Evolutionary conservation across 768 basidiomycete genomes (phyloP).

Genomic region (Mycena alexandri): DNA sequence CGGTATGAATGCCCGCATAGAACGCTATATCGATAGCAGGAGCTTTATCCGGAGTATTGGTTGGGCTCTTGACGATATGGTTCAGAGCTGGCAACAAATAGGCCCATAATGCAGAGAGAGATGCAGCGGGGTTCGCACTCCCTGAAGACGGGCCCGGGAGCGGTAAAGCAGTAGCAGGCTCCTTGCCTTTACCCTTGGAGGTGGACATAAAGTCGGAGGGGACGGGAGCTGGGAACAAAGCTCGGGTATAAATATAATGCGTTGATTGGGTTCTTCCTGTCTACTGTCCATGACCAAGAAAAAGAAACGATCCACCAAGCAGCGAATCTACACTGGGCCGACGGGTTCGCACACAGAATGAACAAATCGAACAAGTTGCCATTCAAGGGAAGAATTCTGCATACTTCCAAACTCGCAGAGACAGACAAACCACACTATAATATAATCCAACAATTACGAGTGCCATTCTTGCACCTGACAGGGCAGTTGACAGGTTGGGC

Average conservation of each 20-base stretch:
- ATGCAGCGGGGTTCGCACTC: conserved; percentile 81
- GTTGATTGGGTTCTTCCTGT: too few relatives aligned
- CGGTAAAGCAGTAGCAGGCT: conserved; percentile 29
- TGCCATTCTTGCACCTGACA: too few relatives aligned
- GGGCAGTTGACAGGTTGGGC: too few relatives aligned
- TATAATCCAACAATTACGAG: too few relatives aligned
- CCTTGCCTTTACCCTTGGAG: conserved; percentile 50
- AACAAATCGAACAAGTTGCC: too few relatives aligned
- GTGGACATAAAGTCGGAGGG: neutral
- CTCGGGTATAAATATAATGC: neutral
- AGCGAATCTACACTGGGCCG: too few relatives aligned
- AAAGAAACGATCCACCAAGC: too few relatives aligned
- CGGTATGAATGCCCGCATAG: conserved; percentile 84
- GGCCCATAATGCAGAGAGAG: conserved; percentile 78
- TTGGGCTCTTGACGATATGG: conserved; percentile 80
- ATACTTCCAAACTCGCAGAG: too few relatives aligned
- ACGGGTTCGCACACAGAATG: neutral
- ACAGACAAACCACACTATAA: too few relatives aligned
- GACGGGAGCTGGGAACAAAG: neutral
- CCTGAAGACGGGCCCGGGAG: conserved; percentile 56
- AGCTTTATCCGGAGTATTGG: conserved; percentile 69
- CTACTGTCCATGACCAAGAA: too few relatives aligned
- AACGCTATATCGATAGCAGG: conserved; percentile 79
- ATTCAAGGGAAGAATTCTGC: too few relatives aligned
- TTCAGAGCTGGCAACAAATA: conserved; percentile 82